phyloP scores from a whole-genome alignment of 2,329 filamentous ascomycete genomes.

The Paramyrothecium roridum region DNA sequence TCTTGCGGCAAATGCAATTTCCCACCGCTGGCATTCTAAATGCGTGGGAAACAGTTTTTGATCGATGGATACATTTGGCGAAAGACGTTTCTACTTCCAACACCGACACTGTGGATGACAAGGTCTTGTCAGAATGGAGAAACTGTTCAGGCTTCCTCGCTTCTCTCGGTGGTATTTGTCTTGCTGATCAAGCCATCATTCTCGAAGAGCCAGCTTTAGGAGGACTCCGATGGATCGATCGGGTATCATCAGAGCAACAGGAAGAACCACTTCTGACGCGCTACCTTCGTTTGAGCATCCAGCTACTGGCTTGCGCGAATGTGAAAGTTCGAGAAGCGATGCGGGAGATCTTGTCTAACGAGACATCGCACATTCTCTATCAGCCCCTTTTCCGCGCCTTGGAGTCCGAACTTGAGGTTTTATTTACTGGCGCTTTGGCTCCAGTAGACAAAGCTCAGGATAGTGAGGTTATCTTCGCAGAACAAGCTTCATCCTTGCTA shows the following conservation, averaged over 20 bases:
- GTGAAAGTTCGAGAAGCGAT: slow-evolving; percentile 65
- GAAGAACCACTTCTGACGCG: slow-evolving; percentile 59
- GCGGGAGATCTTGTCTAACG: slow-evolving; percentile 62
- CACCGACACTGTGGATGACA: slow-evolving; percentile 51
- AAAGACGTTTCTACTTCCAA: slow-evolving; percentile 58
- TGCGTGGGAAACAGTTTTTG: slow-evolving; percentile 65
- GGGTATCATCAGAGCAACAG: slow-evolving; percentile 52
- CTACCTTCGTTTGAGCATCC: slow-evolving; percentile 62
- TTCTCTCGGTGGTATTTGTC: slow-evolving; percentile 64
- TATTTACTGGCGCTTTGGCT: slow-evolving; percentile 56
- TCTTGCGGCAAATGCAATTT: slow-evolving; percentile 57
- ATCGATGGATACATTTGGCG: slow-evolving; percentile 61
- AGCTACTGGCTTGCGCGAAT: slow-evolving; percentile 62
- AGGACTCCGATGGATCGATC: slow-evolving; percentile 63
- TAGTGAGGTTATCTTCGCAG: slow-evolving; percentile 62
- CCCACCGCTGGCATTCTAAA: slow-evolving; percentile 65
- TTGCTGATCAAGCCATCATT: slow-evolving; percentile 53
- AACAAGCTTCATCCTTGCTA: slow-evolving; percentile 63
- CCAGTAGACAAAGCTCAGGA: slow-evolving; percentile 52
- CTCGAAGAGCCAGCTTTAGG: slow-evolving; percentile 56
- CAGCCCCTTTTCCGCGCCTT: slow-evolving; percentile 62
- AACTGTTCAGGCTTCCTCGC: slow-evolving; percentile 68
- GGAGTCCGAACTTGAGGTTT: slow-evolving; percentile 59
- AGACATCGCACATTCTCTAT: slow-evolving; percentile 60
- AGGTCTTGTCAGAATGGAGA: slow-evolving; percentile 60